Percentiles rank a stretch among this genome's conserved stretches.
These are phyloP conservation scores for Kazachstania taianensis DNA, from an alignment of 805 yeast species.

Conservation along the genomic window DNA sequence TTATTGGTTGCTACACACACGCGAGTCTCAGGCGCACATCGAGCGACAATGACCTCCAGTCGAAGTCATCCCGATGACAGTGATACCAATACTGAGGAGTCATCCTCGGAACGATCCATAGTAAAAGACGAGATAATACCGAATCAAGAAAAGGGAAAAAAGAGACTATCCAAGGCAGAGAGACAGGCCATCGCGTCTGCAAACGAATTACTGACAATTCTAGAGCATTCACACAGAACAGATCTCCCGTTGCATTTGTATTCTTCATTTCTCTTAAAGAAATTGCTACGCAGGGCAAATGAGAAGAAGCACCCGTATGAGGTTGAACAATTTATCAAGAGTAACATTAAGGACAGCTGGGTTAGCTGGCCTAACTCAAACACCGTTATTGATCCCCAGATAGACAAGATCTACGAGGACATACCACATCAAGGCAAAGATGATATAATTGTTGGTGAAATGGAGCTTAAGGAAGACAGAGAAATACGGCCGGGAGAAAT, in stretches of 20 bases:
- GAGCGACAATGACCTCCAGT: too few relatives aligned
- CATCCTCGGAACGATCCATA: too few relatives aligned
- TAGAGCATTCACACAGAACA: conserved; percentile 41
- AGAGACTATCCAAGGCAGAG: conserved; percentile 4
- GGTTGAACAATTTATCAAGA: conserved; percentile 29
- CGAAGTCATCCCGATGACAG: too few relatives aligned
- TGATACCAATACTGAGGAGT: too few relatives aligned
- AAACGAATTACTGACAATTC: conserved; percentile 26
- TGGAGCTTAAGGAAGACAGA: neutral
- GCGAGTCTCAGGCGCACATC: too few relatives aligned
- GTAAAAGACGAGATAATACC: too few relatives aligned
- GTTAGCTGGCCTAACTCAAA: conserved; percentile 48
- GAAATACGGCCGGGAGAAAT: conserved; percentile 16
- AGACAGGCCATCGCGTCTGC: conserved; percentile 14
- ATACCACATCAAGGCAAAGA: neutral
- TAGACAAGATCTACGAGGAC: conserved; percentile 19
- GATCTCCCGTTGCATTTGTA: conserved; percentile 62
- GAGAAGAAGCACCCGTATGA: conserved; percentile 24
- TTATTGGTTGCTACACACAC: too few relatives aligned
- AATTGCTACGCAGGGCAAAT: conserved; percentile 20
- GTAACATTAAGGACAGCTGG: conserved; percentile 35
- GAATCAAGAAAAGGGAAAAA: neutral
- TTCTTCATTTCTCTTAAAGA: conserved; percentile 36
- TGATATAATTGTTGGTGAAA: neutral
- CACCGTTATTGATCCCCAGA: conserved; percentile 24